Base-by-base conservation (phyloP, 2,329 filamentous ascomycete species). In the Fusarium sp. region DNA sequence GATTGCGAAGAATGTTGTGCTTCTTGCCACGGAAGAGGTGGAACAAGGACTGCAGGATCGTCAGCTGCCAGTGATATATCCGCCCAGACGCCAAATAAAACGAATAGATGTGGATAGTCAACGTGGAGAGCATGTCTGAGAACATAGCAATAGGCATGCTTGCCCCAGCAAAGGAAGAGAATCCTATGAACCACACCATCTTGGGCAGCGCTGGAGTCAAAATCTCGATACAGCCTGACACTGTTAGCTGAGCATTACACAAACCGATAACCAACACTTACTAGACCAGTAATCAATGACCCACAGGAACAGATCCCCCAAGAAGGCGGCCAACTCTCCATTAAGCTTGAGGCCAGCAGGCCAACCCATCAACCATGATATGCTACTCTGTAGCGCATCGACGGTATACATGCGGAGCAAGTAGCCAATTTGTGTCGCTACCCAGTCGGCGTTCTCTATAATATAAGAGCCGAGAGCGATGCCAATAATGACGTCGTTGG, bases 21-120 rank as follows among this genome's bases (percentile, higher is more conserved):
- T 99, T 99, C 86, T 98, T 98, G 67, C 96, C 97, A 35, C 96
- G 94, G 81, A 99, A 99, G 11, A 99, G 91, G 81, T 99, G 97
- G 83, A 99, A 99, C n/a, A 99, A 91, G 13, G 96, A 98, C 74
- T 96, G 92, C 74, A 99, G 93, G 72, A 99, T 98, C 5, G 93
- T 97, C 70, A 99, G 91, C 83, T 99, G 96, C 96, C 96, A 99
- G 84, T 98, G 95, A 83, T 96, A 99, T 79, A 99, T 98, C 61
- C 96, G 93, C 4, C 96, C 96, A 10, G 95, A 98, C 18, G 97
- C 96, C 66, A 98, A 92, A 83, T 99, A 99, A 82, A 99, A 99
- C 1, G 93, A 97, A 85, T 98, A 98, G 65, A 99, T 98, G 83
- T 99, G 96, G 38, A 99, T 86, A 1, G 97, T 99, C 69, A 98